phyloP scores from a whole-genome alignment of 1,284 basidiomycete species.

The Volvariella surrecta region DNA sequence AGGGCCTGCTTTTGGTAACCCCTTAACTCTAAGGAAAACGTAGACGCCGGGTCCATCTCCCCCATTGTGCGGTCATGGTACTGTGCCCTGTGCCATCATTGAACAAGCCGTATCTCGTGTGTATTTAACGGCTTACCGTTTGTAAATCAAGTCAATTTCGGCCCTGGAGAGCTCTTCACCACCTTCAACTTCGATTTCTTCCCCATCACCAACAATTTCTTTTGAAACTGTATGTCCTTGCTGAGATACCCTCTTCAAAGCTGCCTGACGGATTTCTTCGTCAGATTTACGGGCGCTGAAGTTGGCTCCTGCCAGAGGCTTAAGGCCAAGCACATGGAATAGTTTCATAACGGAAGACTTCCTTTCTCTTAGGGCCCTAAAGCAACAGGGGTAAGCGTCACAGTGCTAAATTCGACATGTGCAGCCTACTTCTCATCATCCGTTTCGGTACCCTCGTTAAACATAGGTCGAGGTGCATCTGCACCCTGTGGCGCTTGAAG shows the following conservation, averaged over 20 bases:
- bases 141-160: conserved; percentile 76
- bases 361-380: conserved; percentile 58
- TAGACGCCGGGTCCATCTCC: conserved; percentile 76
- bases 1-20: conserved; percentile 95
- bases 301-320: conserved; percentile 38
- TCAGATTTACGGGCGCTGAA: conserved; percentile 24
- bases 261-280: conserved; percentile 30
- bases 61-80: conserved; percentile 69
- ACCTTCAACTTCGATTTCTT: conserved; percentile 67
- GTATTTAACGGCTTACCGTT: conserved; percentile 39
- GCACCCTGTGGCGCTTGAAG: conserved; percentile 25
- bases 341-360: conserved; percentile 60
- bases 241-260: conserved; percentile 29
- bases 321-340: conserved; percentile 57
- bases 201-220: conserved; percentile 58
- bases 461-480: conserved; percentile 31
- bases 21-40: conserved; percentile 75
- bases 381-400: background rate
- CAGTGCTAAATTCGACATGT: background rate
- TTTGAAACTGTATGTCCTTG: conserved; percentile 31
- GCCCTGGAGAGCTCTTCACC: conserved; percentile 72
- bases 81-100: conserved; percentile 60
- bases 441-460: conserved; percentile 71
- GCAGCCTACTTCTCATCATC: conserved; percentile 45
- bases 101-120: background rate